Base-by-base conservation (phyloP, 1,139 yeast species). In the Kodamaea derodonti region DNA sequence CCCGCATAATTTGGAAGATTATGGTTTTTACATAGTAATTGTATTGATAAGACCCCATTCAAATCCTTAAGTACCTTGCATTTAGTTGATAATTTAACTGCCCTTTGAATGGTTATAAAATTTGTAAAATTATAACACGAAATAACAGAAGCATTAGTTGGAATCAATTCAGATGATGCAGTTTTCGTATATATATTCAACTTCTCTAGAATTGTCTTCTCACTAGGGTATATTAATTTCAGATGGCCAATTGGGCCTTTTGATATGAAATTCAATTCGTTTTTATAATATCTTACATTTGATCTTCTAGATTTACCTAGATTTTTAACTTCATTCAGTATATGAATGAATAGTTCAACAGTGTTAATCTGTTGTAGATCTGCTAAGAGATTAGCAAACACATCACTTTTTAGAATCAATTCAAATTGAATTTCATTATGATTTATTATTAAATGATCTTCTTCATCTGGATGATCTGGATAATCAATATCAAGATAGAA, bases 291-390 rank as follows among this genome's bases (percentile, higher is more conserved):
- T 20, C 32, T 33, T 22, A 53, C 47, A 11, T 37, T 33, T 10
- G 44, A 35, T 6, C 14, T 25, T 14, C 20, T 35, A 14, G 33
- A 14, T 4, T 23, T 8, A 1, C 52, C 54, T 18, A 51, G 37
- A 3, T 38, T 37, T 18, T 41, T 30, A 14, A 37, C 35, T 23
- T 48, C 56, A 34, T 56, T 46, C 49, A 64, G 61, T 3, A 58
- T 35, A 40, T 72, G 73, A 7, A 85, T 52, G 35, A 73, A 77
- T 31, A 86, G 62, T 16, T 77, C 79, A 23, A 70, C 69, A 2
- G 94, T 80, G 32, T 69, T 72, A 17, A 84, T 68, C 38, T 81
- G 84, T 37, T 72, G 75, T 43, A 87, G 60, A 48, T 86, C 95
- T 39, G 73, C 78, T 22, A 87, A 52, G 0, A 84, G 71, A 40